Conservation (phyloP, 306 rosid species). For the Ochetophila trinervis region DNA sequence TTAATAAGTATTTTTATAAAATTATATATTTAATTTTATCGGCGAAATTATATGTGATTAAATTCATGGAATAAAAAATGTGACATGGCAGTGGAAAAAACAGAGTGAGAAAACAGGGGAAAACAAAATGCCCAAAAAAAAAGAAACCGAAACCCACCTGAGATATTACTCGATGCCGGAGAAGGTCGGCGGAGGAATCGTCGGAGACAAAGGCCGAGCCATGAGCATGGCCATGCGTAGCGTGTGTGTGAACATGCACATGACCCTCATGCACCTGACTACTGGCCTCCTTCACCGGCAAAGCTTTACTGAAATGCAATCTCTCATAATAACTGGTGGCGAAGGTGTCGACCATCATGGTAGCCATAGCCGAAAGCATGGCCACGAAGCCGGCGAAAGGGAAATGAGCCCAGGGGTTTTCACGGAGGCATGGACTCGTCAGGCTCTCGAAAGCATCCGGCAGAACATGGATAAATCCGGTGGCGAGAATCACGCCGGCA, state of each 20-base stretch:
- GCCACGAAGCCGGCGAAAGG: slow-evolving; percentile 64
- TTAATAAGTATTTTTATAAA: too few relatives aligned
- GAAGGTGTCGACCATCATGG: slow-evolving; percentile 55
- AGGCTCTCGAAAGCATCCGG: slow-evolving; percentile 57
- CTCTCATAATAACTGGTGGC: slow-evolving; percentile 45
- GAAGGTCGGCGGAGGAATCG: slow-evolving; percentile 37
- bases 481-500: slow-evolving; percentile 68
- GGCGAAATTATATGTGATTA: too few relatives aligned
- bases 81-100: too few relatives aligned
- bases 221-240: slow-evolving; percentile 93
- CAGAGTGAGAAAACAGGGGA: background rate
- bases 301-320: slow-evolving; percentile 29
- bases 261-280: slow-evolving; percentile 51
- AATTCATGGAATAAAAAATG: too few relatives aligned
- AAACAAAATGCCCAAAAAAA: background rate
- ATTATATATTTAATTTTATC: too few relatives aligned
- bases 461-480: slow-evolving; percentile 62
- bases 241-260: slow-evolving; percentile 88
- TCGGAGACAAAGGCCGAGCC: slow-evolving; percentile 37
- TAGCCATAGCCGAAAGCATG: slow-evolving; percentile 53
- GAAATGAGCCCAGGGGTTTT: slow-evolving; percentile 55
- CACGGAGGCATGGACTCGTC: slow-evolving; percentile 42
- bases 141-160: slow-evolving; percentile 44
- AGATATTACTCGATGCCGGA: slow-evolving; percentile 71
- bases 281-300: slow-evolving; percentile 33